A percentile compares a stretch with the other conserved stretches of the same genome.
Evolutionary conservation across 2,329 filamentous ascomycete genomes (phyloP).

Genomic region (Aspergillus calidoustus): DNA sequence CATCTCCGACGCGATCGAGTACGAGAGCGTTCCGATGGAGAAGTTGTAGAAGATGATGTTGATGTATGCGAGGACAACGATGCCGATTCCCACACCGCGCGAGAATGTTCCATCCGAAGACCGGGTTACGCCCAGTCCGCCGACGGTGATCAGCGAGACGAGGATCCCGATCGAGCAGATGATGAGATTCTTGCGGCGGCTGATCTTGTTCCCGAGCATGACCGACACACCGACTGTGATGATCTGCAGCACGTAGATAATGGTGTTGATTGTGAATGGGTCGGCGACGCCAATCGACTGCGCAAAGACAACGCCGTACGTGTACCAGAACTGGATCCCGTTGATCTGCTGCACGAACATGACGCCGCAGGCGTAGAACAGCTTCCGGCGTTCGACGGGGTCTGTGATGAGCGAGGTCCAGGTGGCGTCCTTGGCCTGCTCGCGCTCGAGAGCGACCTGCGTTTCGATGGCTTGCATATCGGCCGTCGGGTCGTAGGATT

Average conservation of each 20-base stretch:
- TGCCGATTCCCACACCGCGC: slow-evolving; percentile 36
- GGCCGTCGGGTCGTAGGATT: slow-evolving; percentile 33
- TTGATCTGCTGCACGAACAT: slow-evolving; percentile 56
- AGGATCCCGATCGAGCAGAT: slow-evolving; percentile 47
- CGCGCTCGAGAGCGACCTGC: slow-evolving; percentile 28
- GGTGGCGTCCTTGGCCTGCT: slow-evolving; percentile 35
- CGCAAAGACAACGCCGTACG: slow-evolving; percentile 50
- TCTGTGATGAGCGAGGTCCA: slow-evolving; percentile 50
- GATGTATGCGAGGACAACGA: slow-evolving; percentile 49
- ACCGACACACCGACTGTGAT: slow-evolving; percentile 47
- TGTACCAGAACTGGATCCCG: slow-evolving; percentile 55
- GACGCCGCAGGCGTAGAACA: slow-evolving; percentile 51
- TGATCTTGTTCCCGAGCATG: slow-evolving; percentile 47
- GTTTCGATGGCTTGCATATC: slow-evolving; percentile 33
- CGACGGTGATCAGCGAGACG: slow-evolving; percentile 48
- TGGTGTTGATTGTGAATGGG: slow-evolving; percentile 49
- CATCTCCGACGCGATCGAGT: slow-evolving; percentile 53
- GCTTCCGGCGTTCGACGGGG: slow-evolving; percentile 53
- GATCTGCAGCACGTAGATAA: slow-evolving; percentile 51
- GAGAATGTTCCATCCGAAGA: slow-evolving; percentile 21
- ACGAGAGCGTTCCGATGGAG: slow-evolving; percentile 48
- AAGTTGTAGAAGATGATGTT: slow-evolving; percentile 54
- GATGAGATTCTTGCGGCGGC: slow-evolving; percentile 45
- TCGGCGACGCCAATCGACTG: slow-evolving; percentile 48
- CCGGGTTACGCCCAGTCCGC: slow-evolving; percentile 46